Conservation (phyloP, 805 yeast genomes). For the Ogataea chonburiensis region DNA sequence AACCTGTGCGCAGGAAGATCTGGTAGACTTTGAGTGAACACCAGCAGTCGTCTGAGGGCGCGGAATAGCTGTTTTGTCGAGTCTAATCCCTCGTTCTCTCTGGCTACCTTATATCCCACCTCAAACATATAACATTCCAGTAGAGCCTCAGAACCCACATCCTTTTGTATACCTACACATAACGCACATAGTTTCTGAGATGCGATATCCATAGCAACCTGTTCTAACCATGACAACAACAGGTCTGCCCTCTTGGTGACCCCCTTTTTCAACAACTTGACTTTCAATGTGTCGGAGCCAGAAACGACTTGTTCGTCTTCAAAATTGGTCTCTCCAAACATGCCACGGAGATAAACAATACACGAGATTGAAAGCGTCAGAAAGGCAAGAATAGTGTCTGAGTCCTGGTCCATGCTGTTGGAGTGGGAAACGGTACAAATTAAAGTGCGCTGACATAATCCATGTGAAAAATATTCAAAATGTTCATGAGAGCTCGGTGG, state of each 20-base stretch:
- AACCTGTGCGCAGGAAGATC: constrained; percentile 48
- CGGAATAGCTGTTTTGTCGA: constrained; percentile 33
- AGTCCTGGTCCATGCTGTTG: neutral
- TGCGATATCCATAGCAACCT: constrained; percentile 1
- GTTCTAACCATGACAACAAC: constrained; percentile 56
- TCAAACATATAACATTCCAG: constrained; percentile 52
- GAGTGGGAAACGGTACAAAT: too few species aligned
- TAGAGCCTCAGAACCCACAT: constrained; percentile 39
- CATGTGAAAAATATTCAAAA: constrained; percentile 3
- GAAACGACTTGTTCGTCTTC: constrained; percentile 47
- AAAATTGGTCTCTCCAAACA: constrained; percentile 56
- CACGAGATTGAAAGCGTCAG: constrained; percentile 30
- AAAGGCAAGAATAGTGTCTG: neutral
- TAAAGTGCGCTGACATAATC: constrained; percentile 12
- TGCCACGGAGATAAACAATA: constrained; percentile 53
- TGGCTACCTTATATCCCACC: constrained; percentile 39
- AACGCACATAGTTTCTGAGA: constrained; percentile 45
- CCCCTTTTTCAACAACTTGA: constrained; percentile 50
- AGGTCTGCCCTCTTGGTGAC: constrained; percentile 45
- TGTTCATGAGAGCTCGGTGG: constrained; percentile 10
- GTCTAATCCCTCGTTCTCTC: constrained; percentile 22
- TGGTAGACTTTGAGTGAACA: constrained; percentile 53
- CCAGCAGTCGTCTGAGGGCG: constrained; percentile 49
- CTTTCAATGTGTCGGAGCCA: constrained; percentile 39
- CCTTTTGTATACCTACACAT: constrained; percentile 42